Base-by-base conservation (phyloP, 768 basidiomycete genomes). In the Lactarius quietus region DNA sequence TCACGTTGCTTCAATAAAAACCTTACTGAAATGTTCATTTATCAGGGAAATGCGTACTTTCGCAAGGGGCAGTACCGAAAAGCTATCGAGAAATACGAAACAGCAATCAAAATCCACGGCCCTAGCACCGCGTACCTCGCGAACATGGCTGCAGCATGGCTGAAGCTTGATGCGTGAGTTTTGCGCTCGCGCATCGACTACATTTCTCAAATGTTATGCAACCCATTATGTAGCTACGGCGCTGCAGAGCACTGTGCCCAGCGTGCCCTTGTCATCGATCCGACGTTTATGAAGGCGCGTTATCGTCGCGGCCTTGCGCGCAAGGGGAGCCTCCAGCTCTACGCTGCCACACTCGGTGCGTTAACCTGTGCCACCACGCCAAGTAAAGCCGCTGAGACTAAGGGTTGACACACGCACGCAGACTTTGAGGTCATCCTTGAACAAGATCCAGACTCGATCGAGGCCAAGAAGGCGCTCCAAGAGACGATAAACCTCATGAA, bases 41-140 rank as follows among this genome's bases (percentile, higher is more conserved):
- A 28, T 8, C 59, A 84, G 82, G 83, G 84, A 9, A 83, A 83
- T 53, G 61, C 68, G 14, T 71, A 76, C 15, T 83, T 81, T 76
- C 76, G 73, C 43, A 58, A 70, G 6, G 77, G 75, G 2, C 64
- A 78, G 55, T 81, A 75, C 69, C 68, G 64, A 1, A 74, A 77
- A 12, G 80, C 82, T 0, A 73, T 80, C 3, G 72, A 75, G 0
- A 74, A 74, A 56, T 84, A 83, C 68, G 75, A 76, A 33, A 71
- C 68, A 1, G 83, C 83, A 0, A 74, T 78, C 1, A 41, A 71
- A 2, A 70, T 76, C 23, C 77, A 82, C 51, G 78, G 81, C 1
- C 70, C 73, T 0, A 75, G 78, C 29, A 74, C 79, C 0, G 64
- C 77, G 5, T 77, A 79, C 60, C 72, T 82, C 54, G 59, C 76